Evolutionary conservation across 257 asterid species (phyloP).

Genomic region (Solanum piurae): DNA sequence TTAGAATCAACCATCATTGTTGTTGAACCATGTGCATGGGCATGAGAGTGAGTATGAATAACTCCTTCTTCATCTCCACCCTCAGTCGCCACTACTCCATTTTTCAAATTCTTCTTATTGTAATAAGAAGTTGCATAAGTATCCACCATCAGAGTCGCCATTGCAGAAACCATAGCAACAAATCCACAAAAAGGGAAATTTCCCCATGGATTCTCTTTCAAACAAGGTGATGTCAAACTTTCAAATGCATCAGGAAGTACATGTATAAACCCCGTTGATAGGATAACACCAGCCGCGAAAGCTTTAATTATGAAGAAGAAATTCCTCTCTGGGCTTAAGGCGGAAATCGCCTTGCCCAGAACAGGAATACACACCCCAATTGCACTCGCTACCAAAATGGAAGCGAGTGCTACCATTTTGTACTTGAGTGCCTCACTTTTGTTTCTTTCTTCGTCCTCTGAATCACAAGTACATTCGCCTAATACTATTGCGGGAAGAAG

Average conservation of each 20-base stretch:
- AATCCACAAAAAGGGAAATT: slow-evolving; percentile 13
- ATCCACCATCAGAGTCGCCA: slow-evolving; percentile 11
- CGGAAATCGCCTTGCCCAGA: slow-evolving; percentile 1
- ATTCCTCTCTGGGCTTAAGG: slow-evolving; percentile 6
- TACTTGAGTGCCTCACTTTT: slow-evolving; percentile 1
- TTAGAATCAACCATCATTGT: neutral
- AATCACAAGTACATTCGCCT: slow-evolving; percentile 1
- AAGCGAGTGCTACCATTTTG: slow-evolving; percentile 9
- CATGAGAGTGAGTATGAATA: slow-evolving; percentile 6
- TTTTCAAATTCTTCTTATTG: neutral
- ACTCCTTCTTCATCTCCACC: neutral
- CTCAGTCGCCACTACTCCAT: neutral
- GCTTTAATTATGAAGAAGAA: slow-evolving; percentile 16
- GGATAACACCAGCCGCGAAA: slow-evolving; percentile 15
- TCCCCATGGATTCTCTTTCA: slow-evolving; percentile 11
- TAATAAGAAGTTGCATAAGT: slow-evolving; percentile 8
- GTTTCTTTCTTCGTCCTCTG: neutral
- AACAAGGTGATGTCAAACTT: slow-evolving; percentile 3
- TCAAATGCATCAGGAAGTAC: slow-evolving; percentile 13
- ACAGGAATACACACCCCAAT: slow-evolving; percentile 15
- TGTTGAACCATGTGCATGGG: slow-evolving; percentile 10
- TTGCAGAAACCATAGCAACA: slow-evolving; percentile 15
- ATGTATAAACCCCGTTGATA: slow-evolving; percentile 16
- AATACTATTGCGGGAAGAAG: neutral
- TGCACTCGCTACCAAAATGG: slow-evolving; percentile 14